Percentiles rank a stretch among this genome's conserved stretches.
These are phyloP conservation scores for Chenopodium album DNA, from an alignment of 148 eudicot genomes.

Conservation along the genomic window DNA sequence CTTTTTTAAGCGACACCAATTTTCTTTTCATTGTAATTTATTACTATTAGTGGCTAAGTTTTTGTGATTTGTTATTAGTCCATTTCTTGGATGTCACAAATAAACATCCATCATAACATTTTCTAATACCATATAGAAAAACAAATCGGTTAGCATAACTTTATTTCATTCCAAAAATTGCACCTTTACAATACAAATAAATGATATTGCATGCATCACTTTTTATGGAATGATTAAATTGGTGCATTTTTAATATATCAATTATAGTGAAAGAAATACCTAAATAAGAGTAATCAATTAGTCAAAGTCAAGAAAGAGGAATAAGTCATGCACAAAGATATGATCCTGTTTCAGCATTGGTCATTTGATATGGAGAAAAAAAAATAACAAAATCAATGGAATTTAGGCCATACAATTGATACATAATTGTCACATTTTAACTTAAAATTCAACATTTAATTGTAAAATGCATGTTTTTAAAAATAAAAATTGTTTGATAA, in stretches of 20 bases:
- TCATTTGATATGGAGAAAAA: too few relatives aligned
- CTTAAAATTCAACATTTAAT: not conserved
- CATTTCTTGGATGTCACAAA: not conserved
- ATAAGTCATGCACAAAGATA: slow-evolving; percentile 1
- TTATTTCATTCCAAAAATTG: not conserved
- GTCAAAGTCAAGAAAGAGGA: not conserved
- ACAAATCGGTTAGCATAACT: too few relatives aligned
- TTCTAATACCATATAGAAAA: too few relatives aligned
- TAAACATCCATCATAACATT: too few relatives aligned
- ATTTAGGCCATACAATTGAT: not conserved
- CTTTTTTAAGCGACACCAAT: too few relatives aligned
- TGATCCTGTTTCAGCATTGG: not conserved
- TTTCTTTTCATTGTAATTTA: too few relatives aligned
- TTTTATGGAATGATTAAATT: too few relatives aligned
- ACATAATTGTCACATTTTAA: not conserved
- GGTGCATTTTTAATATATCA: too few relatives aligned
- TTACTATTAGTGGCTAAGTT: too few relatives aligned
- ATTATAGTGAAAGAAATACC: too few relatives aligned
- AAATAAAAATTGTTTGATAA: not conserved
- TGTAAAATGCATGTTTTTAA: not conserved
- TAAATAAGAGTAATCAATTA: too few relatives aligned
- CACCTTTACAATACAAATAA: slow-evolving; percentile 3
- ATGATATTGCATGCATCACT: not conserved
- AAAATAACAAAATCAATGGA: not conserved
- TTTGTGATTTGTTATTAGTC: not conserved